Percentiles rank a stretch among this genome's conserved stretches.
phyloP scores from a whole-genome alignment of 2,329 filamentous ascomycete species.

The Fusarium aywerte region DNA sequence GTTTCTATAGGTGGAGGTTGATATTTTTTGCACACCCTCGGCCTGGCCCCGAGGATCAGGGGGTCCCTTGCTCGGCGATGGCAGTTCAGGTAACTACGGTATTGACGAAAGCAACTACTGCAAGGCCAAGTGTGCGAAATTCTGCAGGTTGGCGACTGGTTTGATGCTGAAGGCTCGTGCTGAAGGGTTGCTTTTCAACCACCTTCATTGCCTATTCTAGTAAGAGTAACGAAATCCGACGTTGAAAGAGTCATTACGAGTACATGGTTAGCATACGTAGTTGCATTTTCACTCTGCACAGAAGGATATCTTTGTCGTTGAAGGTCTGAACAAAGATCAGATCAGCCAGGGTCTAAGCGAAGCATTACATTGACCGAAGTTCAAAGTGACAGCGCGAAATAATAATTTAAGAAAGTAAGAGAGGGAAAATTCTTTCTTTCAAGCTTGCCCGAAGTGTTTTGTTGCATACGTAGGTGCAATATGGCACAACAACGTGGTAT shows the following conservation, averaged over 20 bases:
- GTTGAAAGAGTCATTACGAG: neutral
- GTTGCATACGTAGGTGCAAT: neutral
- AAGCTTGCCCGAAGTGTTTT: neutral
- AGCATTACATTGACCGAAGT: constrained; percentile 27
- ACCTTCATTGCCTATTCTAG: constrained; percentile 1
- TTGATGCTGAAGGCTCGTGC: neutral
- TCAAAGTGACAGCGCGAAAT: constrained; percentile 2
- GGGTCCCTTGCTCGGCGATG: constrained; percentile 27
- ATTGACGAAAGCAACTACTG: constrained; percentile 29
- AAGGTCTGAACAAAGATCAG: constrained; percentile 40
- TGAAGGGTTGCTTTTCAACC: neutral
- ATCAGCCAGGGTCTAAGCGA: constrained; percentile 35
- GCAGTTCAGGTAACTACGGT: constrained; percentile 1
- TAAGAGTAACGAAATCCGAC: constrained; percentile 13
- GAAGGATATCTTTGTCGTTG: constrained; percentile 21
- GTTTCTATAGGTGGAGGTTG: constrained; percentile 18
- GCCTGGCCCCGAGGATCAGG: constrained; percentile 36
- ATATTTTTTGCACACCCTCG: constrained; percentile 23
- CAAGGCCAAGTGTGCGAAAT: constrained; percentile 20
- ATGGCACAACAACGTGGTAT: constrained; percentile 2
- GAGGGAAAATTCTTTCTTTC: constrained; percentile 1
- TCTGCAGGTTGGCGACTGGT: constrained; percentile 1
- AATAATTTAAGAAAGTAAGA: neutral
- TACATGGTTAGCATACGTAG: neutral
- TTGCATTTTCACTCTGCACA: constrained; percentile 9